Base-by-base conservation (phyloP, 1,284 basidiomycete genomes). In the Retiboletus fuscus region DNA sequence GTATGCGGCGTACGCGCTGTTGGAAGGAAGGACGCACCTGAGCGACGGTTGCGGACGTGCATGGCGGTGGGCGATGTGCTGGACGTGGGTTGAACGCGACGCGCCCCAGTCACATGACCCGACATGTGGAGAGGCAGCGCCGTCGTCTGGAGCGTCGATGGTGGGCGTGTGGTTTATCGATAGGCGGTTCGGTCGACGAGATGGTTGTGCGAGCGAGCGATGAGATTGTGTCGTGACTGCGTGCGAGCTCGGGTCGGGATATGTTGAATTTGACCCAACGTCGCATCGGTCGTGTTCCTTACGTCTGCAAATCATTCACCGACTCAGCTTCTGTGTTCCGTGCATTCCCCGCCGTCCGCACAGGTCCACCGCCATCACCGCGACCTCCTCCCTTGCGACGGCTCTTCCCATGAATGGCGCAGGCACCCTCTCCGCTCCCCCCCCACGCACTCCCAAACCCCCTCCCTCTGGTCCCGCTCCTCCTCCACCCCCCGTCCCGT, bases 391-490 rank as follows among this genome's bases (percentile, higher is more conserved):
- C 16, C 34, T 39, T n/a, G 61, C 62, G 26, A 47, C 70, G 41
- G 41, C 65, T 61, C 67, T 46, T 53, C 76, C 70, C 70, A 82
- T 83, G 82, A 83, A 83, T 70, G 80, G 81, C 72, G 60, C 78
- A 72, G 73, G 49, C 67, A 28, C 66, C 68, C 49, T 58, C 76
- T 39, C 70, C 44, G 30, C 62, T 22, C 26, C 61, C 57, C 63
- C 63, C 57, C 62, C 75, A 39, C 68, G 70, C 69, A 65, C 78
- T 63, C 78, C 78, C 20, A 83, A 81, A 75, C 85, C 86, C 15
- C 87, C 87, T 26, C 88, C 89, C 28, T 79, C 87, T 11, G 88
- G 88, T n/a, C 90, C 90, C 76, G 87, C 91, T 22, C 89, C 89
- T 5, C 87, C 87, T 16, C 83, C 82, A 20, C 87, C 87, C 24